Evolutionary conservation across 2,329 filamentous ascomycete species (phyloP).

Genomic region (Lasiodiplodia citricola): DNA sequence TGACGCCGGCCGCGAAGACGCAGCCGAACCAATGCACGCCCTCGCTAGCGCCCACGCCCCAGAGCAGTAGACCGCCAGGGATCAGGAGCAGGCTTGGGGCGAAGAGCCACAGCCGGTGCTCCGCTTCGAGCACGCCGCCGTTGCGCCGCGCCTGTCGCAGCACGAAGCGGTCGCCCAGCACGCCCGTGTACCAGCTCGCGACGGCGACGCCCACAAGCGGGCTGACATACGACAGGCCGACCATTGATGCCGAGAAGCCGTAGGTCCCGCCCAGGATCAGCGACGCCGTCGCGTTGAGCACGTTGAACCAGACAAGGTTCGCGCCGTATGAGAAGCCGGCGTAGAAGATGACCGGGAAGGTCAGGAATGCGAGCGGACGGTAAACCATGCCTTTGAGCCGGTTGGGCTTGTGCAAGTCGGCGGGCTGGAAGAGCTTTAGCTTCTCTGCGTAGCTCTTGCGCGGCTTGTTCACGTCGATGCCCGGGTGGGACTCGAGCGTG

Average conservation of each 20-base stretch:
- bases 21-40: slow-evolving; percentile 57
- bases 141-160: slow-evolving; percentile 45
- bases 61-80: slow-evolving; percentile 53
- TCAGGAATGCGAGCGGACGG: slow-evolving; percentile 42
- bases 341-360: slow-evolving; percentile 48
- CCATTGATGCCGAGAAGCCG: slow-evolving; percentile 45
- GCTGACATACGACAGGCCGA: slow-evolving; percentile 46
- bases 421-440: slow-evolving; percentile 37
- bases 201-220: slow-evolving; percentile 44
- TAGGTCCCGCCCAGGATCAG: slow-evolving; percentile 46
- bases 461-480: neutral
- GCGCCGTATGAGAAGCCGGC: slow-evolving; percentile 48
- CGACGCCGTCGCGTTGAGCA: slow-evolving; percentile 50
- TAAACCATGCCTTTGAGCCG: slow-evolving; percentile 35
- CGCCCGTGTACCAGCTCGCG: slow-evolving; percentile 36
- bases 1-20: slow-evolving; percentile 55
- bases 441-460: slow-evolving; percentile 41
- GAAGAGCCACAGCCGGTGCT: slow-evolving; percentile 50
- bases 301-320: slow-evolving; percentile 50
- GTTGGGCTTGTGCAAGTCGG: slow-evolving; percentile 40
- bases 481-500: slow-evolving; percentile 2
- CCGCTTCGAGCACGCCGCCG: slow-evolving; percentile 47
- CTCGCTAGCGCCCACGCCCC: slow-evolving; percentile 58
- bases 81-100: slow-evolving; percentile 48
- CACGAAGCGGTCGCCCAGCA: slow-evolving; percentile 42